Percentiles rank a stretch among this genome's conserved stretches.
phyloP scores from a whole-genome alignment of 495 filamentous ascomycete species.

The Trichoderma asperelloides region DNA sequence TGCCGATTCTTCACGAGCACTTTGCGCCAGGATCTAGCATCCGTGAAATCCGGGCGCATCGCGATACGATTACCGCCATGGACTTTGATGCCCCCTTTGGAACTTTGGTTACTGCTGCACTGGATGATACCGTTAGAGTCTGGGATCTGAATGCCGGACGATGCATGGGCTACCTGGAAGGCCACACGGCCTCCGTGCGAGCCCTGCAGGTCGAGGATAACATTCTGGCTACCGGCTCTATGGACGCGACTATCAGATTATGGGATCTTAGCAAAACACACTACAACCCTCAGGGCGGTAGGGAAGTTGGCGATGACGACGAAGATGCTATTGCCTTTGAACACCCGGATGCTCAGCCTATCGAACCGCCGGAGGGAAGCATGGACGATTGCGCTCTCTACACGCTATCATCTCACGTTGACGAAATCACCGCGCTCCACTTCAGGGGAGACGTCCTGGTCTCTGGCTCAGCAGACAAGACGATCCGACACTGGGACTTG shows the following conservation, averaged over 20 bases:
- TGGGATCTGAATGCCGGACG: constrained; percentile 93
- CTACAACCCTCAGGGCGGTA: constrained; percentile 52
- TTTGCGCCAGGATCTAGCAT: constrained; percentile 86
- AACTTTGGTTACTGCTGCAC: constrained; percentile 85
- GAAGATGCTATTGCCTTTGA: constrained; percentile 53
- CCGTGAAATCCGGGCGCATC: constrained; percentile 78
- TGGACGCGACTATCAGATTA: constrained; percentile 88
- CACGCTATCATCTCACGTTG: constrained; percentile 81
- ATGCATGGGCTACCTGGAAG: constrained; percentile 83
- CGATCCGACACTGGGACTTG: constrained; percentile 93
- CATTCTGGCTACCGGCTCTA: constrained; percentile 87
- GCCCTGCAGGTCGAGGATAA: constrained; percentile 93
- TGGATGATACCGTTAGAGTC: constrained; percentile 94
- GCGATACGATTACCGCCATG: constrained; percentile 78
- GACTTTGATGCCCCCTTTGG: constrained; percentile 97
- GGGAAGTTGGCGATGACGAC: constrained; percentile 54
- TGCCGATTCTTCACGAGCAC: constrained; percentile 93
- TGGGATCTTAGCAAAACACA: constrained; percentile 73
- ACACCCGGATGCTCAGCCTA: constrained; percentile 49
- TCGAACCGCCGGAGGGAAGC: constrained; percentile 56
- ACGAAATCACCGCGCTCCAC: constrained; percentile 88
- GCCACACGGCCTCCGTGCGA: constrained; percentile 89
- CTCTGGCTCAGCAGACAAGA: constrained; percentile 95
- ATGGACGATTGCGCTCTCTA: constrained; percentile 84
- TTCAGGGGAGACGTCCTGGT: constrained; percentile 83